Conservation (phyloP, 2,329 filamentous ascomycete genomes). For the Sclerotinia nivalis region DNA sequence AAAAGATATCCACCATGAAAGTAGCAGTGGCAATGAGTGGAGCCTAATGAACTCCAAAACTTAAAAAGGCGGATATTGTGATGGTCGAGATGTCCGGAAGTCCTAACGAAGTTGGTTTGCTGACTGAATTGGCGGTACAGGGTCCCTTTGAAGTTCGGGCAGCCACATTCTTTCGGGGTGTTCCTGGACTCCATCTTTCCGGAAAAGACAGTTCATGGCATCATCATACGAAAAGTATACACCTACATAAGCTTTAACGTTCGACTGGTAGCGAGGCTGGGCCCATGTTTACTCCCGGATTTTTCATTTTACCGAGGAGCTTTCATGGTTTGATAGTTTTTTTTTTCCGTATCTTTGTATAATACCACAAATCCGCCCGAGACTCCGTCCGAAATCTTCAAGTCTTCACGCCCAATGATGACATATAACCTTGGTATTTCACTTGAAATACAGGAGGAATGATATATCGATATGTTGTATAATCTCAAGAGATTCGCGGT, state of each 20-base stretch:
- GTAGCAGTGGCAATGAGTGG: neutral
- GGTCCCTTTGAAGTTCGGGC: neutral
- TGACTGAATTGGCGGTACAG: neutral
- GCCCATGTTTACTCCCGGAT: neutral
- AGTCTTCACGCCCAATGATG: neutral
- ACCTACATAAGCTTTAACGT: slow-evolving; percentile 2
- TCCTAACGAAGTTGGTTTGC: neutral
- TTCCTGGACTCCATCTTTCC: slow-evolving; percentile 16
- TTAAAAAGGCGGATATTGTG: slow-evolving; percentile 10
- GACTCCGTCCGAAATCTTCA: slow-evolving; percentile 1
- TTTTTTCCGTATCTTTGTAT: neutral
- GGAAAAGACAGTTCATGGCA: neutral
- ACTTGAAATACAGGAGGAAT: neutral
- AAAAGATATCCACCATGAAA: neutral
- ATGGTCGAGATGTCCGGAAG: slow-evolving; percentile 18
- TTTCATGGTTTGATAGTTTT: neutral
- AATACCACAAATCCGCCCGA: neutral
- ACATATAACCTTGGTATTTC: neutral
- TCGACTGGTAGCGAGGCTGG: slow-evolving; percentile 15
- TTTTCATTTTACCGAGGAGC: neutral
- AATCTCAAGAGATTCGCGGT: too few species aligned
- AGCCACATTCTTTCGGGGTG: neutral
- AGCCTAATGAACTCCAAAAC: neutral
- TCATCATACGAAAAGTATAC: neutral
- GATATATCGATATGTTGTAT: neutral